Evolutionary conservation across 1,284 basidiomycete species (phyloP), one percentile per base, ranked within the genome.

Genomic region (Coniferiporia weirii): DNA sequence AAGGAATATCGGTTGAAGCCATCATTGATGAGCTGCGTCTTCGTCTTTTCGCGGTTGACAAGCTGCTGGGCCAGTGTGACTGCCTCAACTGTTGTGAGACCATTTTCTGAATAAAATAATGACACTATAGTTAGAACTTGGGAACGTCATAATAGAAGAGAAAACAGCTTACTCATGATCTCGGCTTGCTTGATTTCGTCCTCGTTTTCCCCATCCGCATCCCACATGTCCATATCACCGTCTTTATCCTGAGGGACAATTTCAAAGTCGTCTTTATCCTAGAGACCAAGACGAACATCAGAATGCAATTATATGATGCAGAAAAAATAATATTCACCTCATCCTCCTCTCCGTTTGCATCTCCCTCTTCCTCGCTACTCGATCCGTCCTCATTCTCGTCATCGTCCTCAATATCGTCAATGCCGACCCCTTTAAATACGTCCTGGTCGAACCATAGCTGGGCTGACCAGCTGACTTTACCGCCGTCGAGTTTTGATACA

Each of bases 1-100:
- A 96, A 84, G 2, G 93, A 90, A 72, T 95, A 91, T 19, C 94
- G 91, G 75, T 89, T 95, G 79, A 99, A 99, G 15, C 97, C 97
- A 57, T 97, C 91, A 69, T 99, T 93, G 68, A 99, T 82, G 17
- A 99, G 80, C 46, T 93, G 83, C 5, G 91, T 91, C 69, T 89
- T 90, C 0, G 95, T 98, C 66, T 81, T 93, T 73, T 93, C 78
- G 22, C 93, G 89, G 72, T 99, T 99, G 59, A 98, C 93, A 15
- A 99, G 81, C 66, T 89, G 85, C 65, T 95, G 93, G 0, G 97
- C 97, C 27, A 99, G 78, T 1, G 93, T 91, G 50, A 98, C 84
- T 2, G 97, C 94, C 73, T 98, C 95, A 22, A 90, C 88, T 1
- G 95, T 98, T 49, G 84, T 79, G 13, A 99, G 78, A 61, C 95